phyloP scores from a whole-genome alignment of 352 stramenopile species.

The Globisporangium cystogenes region DNA sequence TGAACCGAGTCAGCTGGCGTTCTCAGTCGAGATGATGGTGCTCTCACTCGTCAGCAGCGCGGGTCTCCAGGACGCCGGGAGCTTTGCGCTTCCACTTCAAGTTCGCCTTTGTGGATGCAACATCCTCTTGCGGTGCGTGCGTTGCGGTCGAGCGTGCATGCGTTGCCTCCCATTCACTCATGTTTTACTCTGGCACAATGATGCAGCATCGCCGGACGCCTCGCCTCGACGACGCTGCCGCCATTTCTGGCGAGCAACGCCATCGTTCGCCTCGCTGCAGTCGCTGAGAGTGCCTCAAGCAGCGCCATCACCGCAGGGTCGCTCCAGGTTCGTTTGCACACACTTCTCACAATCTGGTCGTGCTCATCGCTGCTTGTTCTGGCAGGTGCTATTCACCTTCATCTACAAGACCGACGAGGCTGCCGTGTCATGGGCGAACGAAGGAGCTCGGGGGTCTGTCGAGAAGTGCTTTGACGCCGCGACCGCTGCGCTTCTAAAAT shows the following conservation, averaged over 20 bases:
- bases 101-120: conserved; percentile 64
- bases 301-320: conserved; percentile 8
- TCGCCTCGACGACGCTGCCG: conserved; percentile 3
- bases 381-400: conserved; percentile 13
- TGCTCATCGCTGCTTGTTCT: not conserved
- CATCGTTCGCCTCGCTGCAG: conserved; percentile 3
- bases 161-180: not conserved
- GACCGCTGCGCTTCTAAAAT: not conserved
- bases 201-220: conserved; percentile 8
- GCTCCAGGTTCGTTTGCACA: conserved; percentile 6
- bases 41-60: conserved; percentile 12
- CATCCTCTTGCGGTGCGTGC: conserved; percentile 45
- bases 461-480: conserved; percentile 3
- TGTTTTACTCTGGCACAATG: not conserved
- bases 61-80: conserved; percentile 14
- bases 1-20: conserved; percentile 3
- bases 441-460: not conserved
- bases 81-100: conserved; percentile 26
- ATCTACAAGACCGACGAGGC: conserved; percentile 10
- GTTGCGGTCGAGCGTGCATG: too few relatives aligned
- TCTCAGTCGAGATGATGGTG: conserved; percentile 9
- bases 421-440: conserved; percentile 3
- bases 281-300: not conserved
- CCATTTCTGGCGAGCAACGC: conserved; percentile 6
- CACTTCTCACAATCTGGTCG: not conserved